phyloP scores from a whole-genome alignment of 805 yeast species.

The Cyberlindnera euphorbiiphila region DNA sequence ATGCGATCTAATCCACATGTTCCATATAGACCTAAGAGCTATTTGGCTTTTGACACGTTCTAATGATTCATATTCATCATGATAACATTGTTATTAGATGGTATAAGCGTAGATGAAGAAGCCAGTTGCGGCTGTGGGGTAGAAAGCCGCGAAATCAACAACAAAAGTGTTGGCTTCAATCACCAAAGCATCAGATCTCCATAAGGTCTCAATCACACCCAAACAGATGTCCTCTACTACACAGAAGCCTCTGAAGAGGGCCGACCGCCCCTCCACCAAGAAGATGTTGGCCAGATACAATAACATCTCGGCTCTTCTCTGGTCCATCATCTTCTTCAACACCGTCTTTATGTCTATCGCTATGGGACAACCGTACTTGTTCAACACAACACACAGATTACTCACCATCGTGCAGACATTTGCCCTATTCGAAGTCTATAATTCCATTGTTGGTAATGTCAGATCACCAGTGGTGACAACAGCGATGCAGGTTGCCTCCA shows the following conservation, averaged over 20 bases:
- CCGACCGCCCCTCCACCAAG: conserved; percentile 15
- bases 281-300: conserved; percentile 43
- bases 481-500: conserved; percentile 79
- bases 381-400: conserved; percentile 51
- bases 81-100: too few species aligned
- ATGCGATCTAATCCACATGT: too few species aligned
- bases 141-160: too few species aligned
- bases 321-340: conserved; percentile 48
- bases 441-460: conserved; percentile 75
- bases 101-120: too few species aligned
- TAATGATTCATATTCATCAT: conserved; percentile 2
- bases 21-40: neutral
- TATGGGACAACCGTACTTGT: conserved; percentile 64
- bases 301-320: conserved; percentile 47
- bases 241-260: conserved; percentile 10
- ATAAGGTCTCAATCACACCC: too few species aligned
- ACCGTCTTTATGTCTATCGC: conserved; percentile 37
- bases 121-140: too few species aligned
- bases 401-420: conserved; percentile 69
- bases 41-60: neutral
- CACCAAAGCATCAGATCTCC: too few species aligned
- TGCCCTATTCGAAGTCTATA: conserved; percentile 78
- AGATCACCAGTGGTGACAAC: conserved; percentile 84
- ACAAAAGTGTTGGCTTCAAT: too few species aligned
- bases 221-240: too few species aligned